A percentile compares a stretch with the other conserved stretches of the same genome.
Conservation (phyloP, 257 asterid species). For the Solanum chaucha region DNA sequence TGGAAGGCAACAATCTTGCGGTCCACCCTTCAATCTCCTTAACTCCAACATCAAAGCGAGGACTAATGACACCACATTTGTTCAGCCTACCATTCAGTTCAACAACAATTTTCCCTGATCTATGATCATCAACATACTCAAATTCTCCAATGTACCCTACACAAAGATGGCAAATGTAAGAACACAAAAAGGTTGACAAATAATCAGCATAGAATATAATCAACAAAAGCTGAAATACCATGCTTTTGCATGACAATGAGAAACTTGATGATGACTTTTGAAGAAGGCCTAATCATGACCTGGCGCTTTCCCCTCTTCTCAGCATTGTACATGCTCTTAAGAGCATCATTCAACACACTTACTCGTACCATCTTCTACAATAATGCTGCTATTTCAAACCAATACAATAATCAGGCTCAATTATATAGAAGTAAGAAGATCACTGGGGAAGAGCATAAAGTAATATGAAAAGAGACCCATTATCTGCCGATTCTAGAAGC, state of each 20-base stretch:
- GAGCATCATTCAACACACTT: slow-evolving; percentile 5
- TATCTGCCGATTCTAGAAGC: no score
- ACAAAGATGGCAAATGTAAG: neutral
- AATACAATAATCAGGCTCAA: neutral
- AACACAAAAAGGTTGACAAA: neutral
- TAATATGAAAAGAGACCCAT: no score
- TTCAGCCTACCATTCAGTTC: neutral
- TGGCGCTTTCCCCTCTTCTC: slow-evolving; percentile 8
- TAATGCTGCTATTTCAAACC: neutral
- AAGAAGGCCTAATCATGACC: slow-evolving; percentile 7
- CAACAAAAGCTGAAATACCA: neutral
- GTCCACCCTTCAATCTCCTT: slow-evolving; percentile 5
- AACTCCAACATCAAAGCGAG: slow-evolving; percentile 6
- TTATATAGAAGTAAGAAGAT: neutral
- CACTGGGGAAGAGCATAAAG: no score
- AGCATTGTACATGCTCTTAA: slow-evolving; percentile 9
- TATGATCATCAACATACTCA: slow-evolving; percentile 3
- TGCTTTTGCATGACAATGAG: slow-evolving; percentile 9
- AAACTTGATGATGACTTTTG: slow-evolving; percentile 4
- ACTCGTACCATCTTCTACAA: neutral
- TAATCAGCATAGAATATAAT: neutral
- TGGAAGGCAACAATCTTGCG: neutral
- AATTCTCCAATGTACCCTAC: slow-evolving; percentile 1
- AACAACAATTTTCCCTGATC: slow-evolving; percentile 2
- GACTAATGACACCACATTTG: slow-evolving; percentile 4